A percentile compares a stretch with the other conserved stretches of the same genome.
Conservation (phyloP, 805 yeast genomes). For the Cephaloascus albidus region DNA sequence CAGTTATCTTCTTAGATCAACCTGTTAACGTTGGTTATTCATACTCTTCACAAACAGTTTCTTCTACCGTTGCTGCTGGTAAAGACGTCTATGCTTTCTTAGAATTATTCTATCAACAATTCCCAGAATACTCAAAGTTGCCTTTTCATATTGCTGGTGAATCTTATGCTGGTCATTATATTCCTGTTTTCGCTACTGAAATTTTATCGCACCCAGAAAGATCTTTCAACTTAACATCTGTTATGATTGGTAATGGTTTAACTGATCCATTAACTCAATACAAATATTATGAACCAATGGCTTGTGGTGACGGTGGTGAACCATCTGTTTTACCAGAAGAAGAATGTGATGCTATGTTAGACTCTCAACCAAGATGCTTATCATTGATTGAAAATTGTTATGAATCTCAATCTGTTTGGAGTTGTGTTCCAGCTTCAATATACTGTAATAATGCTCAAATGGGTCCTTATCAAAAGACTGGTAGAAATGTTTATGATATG, state of each 20-base stretch:
- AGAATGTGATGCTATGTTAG: conserved; percentile 57
- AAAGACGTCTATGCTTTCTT: conserved; percentile 74
- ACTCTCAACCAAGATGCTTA: conserved; percentile 64
- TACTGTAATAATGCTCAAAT: conserved; percentile 83
- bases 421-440: conserved; percentile 85
- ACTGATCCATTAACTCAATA: conserved; percentile 80
- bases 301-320: conserved; percentile 85
- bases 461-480: conserved; percentile 76
- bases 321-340: conserved; percentile 63
- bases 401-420: conserved; percentile 59
- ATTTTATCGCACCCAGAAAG: conserved; percentile 61
- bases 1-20: conserved; percentile 80
- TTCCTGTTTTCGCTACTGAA: conserved; percentile 82
- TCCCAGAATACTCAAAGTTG: conserved; percentile 40
- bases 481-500: conserved; percentile 86
- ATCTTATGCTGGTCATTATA: conserved; percentile 90
- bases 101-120: conserved; percentile 70
- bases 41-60: conserved; percentile 43
- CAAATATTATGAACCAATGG: conserved; percentile 83
- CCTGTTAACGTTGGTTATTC: conserved; percentile 83
- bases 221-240: conserved; percentile 50
- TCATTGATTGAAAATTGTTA: conserved; percentile 74
- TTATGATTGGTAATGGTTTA: conserved; percentile 88
- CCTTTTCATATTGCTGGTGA: conserved; percentile 89
- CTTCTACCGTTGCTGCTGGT: conserved; percentile 75